Conservation (phyloP, 2,329 filamentous ascomycete species). For the Kalmusia sp. region DNA sequence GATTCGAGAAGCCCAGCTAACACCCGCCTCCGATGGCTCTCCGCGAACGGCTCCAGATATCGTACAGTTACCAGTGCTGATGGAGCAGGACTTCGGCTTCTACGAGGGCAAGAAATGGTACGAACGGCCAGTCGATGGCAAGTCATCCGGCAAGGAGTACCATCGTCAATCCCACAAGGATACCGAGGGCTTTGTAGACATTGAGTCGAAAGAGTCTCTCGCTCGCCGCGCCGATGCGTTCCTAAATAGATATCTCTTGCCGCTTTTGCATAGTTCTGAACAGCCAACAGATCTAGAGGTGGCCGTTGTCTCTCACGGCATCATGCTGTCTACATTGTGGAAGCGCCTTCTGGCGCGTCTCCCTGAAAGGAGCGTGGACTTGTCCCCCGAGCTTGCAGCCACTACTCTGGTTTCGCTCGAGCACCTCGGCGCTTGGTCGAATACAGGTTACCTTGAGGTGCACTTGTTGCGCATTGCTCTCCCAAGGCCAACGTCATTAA, state of each 20-base stretch:
- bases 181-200: slow-evolving; percentile 58
- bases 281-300: slow-evolving; percentile 52
- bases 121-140: slow-evolving; percentile 47
- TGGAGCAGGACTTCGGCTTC: slow-evolving; percentile 77
- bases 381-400: slow-evolving; percentile 53
- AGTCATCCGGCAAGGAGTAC: slow-evolving; percentile 47
- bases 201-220: slow-evolving; percentile 75
- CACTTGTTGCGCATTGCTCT: slow-evolving; percentile 9
- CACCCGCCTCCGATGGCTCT: not conserved
- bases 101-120: slow-evolving; percentile 70
- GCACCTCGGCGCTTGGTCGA: slow-evolving; percentile 67
- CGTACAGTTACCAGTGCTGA: slow-evolving; percentile 52
- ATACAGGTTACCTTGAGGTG: slow-evolving; percentile 68
- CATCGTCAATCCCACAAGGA: slow-evolving; percentile 49
- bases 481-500: too few relatives aligned
- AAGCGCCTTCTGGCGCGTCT: slow-evolving; percentile 66
- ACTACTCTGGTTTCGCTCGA: slow-evolving; percentile 53
- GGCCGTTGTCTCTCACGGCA: slow-evolving; percentile 81
- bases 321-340: slow-evolving; percentile 76
- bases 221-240: slow-evolving; percentile 69
- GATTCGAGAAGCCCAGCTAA: slow-evolving; percentile 63
- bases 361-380: slow-evolving; percentile 51
- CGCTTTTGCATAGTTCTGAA: slow-evolving; percentile 55
- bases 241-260: slow-evolving; percentile 68
- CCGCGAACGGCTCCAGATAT: slow-evolving; percentile 25